Evolutionary conservation across 169 alveolate species (phyloP).

Genomic region (Plasmodium knowlesi): DNA sequence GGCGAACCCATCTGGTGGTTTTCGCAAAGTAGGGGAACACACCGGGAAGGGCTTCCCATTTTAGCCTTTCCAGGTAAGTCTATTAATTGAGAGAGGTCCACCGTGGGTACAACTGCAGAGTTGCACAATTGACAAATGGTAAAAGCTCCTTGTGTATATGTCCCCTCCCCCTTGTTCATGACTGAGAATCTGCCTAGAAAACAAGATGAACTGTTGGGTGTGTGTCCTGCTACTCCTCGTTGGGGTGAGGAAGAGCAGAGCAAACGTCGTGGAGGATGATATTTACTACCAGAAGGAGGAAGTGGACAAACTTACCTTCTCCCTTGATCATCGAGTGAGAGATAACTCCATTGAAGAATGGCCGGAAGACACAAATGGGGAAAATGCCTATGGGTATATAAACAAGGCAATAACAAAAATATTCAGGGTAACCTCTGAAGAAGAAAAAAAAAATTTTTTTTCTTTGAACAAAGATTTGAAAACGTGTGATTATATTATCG

Average conservation of each 20-base stretch:
- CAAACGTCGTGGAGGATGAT: slow-evolving; percentile 7
- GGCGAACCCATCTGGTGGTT: not conserved
- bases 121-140: not conserved
- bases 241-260: not conserved
- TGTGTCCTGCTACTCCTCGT: not conserved
- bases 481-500: not conserved
- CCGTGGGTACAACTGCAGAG: too few species aligned
- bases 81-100: not conserved
- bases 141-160: not conserved
- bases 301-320: slow-evolving; percentile 9
- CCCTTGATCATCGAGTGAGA: slow-evolving; percentile 34
- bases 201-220: not conserved
- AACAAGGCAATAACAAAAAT: slow-evolving; percentile 1
- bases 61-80: not conserved
- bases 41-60: not conserved
- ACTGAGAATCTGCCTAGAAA: not conserved
- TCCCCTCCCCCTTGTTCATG: not conserved
- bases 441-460: slow-evolving; percentile 20
- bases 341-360: slow-evolving; percentile 1
- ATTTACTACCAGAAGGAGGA: slow-evolving; percentile 19
- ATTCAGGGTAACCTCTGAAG: not conserved
- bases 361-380: slow-evolving; percentile 7
- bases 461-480: slow-evolving; percentile 2
- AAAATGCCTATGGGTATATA: slow-evolving; percentile 21
- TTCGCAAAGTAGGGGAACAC: not conserved